phyloP scores from a whole-genome alignment of 2,329 filamentous ascomycete genomes.

The Seiridium cupressi region DNA sequence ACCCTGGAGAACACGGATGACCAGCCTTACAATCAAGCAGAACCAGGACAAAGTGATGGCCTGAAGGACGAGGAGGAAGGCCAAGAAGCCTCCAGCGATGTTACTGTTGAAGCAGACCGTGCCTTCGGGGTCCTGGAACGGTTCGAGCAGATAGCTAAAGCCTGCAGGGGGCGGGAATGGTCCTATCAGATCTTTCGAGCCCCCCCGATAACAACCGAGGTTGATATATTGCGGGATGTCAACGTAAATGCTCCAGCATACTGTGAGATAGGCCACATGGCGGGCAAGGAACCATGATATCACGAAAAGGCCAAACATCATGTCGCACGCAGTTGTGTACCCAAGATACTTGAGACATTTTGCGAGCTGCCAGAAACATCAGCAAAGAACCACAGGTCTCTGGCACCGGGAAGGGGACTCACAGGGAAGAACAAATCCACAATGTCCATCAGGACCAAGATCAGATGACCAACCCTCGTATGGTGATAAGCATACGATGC shows the following conservation, averaged over 20 bases:
- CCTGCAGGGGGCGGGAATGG: conserved; percentile 52
- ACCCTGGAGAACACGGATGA: conserved; percentile 75
- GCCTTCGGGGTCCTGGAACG: conserved; percentile 69
- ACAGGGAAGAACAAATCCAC: conserved; percentile 88
- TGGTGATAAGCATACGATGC: conserved; percentile 84
- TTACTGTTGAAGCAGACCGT: conserved; percentile 75
- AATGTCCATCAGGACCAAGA: conserved; percentile 90
- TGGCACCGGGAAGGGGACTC: conserved; percentile 30
- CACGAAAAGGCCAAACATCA: conserved; percentile 83
- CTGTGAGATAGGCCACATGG: conserved; percentile 74
- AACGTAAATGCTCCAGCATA: conserved; percentile 79
- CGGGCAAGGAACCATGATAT: conserved; percentile 79
- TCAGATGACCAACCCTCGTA: conserved; percentile 83
- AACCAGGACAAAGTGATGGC: conserved; percentile 85
- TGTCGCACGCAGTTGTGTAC: conserved; percentile 73
- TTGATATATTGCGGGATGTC: conserved; percentile 62
- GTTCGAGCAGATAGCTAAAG: conserved; percentile 66
- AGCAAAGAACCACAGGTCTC: background rate
- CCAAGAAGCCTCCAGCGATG: conserved; percentile 76
- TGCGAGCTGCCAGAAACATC: conserved; percentile 59
- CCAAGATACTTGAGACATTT: conserved; percentile 93
- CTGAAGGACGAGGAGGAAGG: conserved; percentile 75
- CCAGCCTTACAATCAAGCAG: conserved; percentile 80
- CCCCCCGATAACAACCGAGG: conserved; percentile 69
- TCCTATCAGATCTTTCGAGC: conserved; percentile 51